phyloP scores from a whole-genome alignment of 2,329 filamentous ascomycete genomes.

The Escovopsis sp. region DNA sequence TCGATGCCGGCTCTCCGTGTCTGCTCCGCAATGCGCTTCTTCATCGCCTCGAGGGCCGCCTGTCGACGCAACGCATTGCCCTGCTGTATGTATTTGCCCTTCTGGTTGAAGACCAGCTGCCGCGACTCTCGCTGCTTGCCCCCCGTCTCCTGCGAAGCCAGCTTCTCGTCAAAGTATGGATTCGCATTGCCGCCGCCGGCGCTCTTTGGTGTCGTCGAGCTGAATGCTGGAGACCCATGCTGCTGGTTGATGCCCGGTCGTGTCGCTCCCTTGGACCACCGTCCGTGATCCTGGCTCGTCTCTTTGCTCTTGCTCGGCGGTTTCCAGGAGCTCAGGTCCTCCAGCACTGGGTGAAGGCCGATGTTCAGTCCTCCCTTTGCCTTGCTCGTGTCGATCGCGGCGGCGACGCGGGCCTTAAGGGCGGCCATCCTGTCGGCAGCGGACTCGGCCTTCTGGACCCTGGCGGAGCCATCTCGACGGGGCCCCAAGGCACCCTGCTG shows the following conservation, averaged over 20 bases:
- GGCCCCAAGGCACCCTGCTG: slow-evolving; percentile 37
- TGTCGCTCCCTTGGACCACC: slow-evolving; percentile 1
- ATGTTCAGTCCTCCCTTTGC: slow-evolving; percentile 56
- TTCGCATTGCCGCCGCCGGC: slow-evolving; percentile 28
- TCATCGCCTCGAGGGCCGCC: slow-evolving; percentile 82
- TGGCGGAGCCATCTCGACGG: slow-evolving; percentile 36
- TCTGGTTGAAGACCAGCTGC: slow-evolving; percentile 78
- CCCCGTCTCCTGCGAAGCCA: slow-evolving; percentile 41
- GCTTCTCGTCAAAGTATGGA: slow-evolving; percentile 65
- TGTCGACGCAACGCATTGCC: slow-evolving; percentile 79
- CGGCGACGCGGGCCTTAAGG: slow-evolving; percentile 65
- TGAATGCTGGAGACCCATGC: not conserved
- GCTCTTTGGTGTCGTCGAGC: slow-evolving; percentile 5
- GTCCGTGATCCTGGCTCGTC: slow-evolving; percentile 7
- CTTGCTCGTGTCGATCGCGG: slow-evolving; percentile 48
- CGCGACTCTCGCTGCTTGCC: slow-evolving; percentile 53
- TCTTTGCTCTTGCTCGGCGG: slow-evolving; percentile 24
- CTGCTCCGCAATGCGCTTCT: slow-evolving; percentile 77
- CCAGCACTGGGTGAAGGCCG: slow-evolving; percentile 62
- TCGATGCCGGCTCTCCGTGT: slow-evolving; percentile 86
- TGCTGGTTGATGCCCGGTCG: not conserved
- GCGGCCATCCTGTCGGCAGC: slow-evolving; percentile 55
- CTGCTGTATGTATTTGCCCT: slow-evolving; percentile 94
- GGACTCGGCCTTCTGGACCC: slow-evolving; percentile 40
- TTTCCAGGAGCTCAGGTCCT: slow-evolving; percentile 35